Evolutionary conservation across 805 yeast genomes (phyloP), one percentile per base, ranked within the genome.

Genomic region (Kluyveromyces nonfermentans): DNA sequence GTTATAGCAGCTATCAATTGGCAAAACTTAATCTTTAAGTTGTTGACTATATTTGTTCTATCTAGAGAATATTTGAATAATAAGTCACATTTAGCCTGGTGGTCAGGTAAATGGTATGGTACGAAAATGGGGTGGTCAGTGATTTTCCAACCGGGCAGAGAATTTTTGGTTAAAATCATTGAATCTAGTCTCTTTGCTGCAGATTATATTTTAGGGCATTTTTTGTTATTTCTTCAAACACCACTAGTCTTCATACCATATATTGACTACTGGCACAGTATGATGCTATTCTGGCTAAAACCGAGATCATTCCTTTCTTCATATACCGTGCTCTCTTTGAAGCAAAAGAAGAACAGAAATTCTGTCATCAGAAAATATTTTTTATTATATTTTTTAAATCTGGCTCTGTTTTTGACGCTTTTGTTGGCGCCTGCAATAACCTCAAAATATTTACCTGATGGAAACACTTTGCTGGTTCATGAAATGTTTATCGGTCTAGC

Each of bases 61-160:
- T 74, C 84, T 7, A 70, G 82, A 39, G 95, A 86, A 54, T 72
- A 72, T 51, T 73, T 70, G 45, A 77, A 73, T 50, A 82, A 74
- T 48, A 72, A 68, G 37, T 64, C 85, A 0, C 84, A 81, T 52
- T 58, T 74, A 32, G 81, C 89, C 2, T 82, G 87, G 86, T 83
- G 89, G 88, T 74, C 85, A 9, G 88, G 89, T 0, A 75, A 71
- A 44, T 83, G 90, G 90, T 54, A 73, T 38, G 71, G 70, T 12
- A 70, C 80, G 0, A 79, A 79, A 0, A 65, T 82, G 37, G 86
- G 88, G 0, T 76, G 81, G 77, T 60, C 72, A 38, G 65, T 76
- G 0, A 42, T 82, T 5, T 65, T 80, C 2, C 88, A 81, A 49
- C 88, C 88, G 1, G 46, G 72, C 2, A 63, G 90, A 52, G 90